A percentile compares a stretch with the other conserved stretches of the same genome.
Evolutionary conservation across 1,284 basidiomycete genomes (phyloP).

Genomic region (Albatrellus sp.): DNA sequence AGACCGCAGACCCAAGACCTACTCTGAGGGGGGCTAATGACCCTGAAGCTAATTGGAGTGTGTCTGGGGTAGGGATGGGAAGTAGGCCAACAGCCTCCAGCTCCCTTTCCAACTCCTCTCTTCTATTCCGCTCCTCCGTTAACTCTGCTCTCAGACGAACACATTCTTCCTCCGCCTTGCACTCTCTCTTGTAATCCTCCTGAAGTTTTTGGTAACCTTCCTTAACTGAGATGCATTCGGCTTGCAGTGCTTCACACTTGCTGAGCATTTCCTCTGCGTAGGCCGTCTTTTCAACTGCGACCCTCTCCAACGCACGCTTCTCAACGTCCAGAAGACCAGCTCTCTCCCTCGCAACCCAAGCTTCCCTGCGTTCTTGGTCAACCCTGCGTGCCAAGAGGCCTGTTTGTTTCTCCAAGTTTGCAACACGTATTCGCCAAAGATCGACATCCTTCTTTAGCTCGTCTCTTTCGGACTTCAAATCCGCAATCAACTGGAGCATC

Average conservation of each 20-base stretch:
- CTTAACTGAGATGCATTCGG: constrained; percentile 21
- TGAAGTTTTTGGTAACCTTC: constrained; percentile 20
- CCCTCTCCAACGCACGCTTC: constrained; percentile 38
- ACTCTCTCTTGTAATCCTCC: constrained; percentile 19
- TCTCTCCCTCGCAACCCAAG: constrained; percentile 62
- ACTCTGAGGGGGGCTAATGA: constrained; percentile 14
- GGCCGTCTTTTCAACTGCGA: constrained; percentile 27
- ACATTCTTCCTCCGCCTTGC: constrained; percentile 21
- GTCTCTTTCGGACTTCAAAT: constrained; percentile 69
- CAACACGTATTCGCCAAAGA: constrained; percentile 60
- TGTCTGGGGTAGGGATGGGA: constrained; percentile 30
- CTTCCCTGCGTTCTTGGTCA: constrained; percentile 59
- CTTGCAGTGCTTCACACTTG: constrained; percentile 20
- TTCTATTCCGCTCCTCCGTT: constrained; percentile 23
- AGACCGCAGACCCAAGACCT: constrained; percentile 52
- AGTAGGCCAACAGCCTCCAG: constrained; percentile 29
- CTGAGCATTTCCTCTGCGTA: constrained; percentile 21
- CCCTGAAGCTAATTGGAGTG: constrained; percentile 18
- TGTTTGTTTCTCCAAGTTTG: constrained; percentile 53
- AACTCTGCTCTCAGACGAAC: constrained; percentile 21
- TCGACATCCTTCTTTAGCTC: constrained; percentile 67
- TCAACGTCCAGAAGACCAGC: constrained; percentile 53
- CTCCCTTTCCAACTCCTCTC: constrained; percentile 30
- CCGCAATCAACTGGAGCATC: constrained; percentile 58
- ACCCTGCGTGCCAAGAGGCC: constrained; percentile 46